Percentiles rank a stretch among this genome's conserved stretches.
Conservation (phyloP, 345 rosid genomes). For the Pistacia integerrima region DNA sequence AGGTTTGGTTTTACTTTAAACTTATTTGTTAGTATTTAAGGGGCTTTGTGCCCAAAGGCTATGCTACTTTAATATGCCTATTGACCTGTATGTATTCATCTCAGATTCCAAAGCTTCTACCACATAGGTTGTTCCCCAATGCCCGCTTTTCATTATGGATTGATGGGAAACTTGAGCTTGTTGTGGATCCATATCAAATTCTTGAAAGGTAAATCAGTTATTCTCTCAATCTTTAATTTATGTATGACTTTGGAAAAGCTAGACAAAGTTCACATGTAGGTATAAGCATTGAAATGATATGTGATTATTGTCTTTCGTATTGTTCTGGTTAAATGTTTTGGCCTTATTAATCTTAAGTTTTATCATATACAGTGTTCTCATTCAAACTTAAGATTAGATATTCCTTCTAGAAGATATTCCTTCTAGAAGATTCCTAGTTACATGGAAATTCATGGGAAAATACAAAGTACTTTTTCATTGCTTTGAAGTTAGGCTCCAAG, state of each 20-base stretch:
- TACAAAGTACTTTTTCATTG: too few relatives aligned
- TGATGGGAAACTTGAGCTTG: slow-evolving; percentile 97
- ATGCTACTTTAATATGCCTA: slow-evolving; percentile 14
- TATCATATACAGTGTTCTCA: not conserved
- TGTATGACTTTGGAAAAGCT: not conserved
- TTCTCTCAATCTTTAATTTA: slow-evolving; percentile 9
- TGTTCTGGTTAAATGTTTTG: not conserved
- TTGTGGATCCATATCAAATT: slow-evolving; percentile 92
- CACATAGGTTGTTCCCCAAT: slow-evolving; percentile 92
- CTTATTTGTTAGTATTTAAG: not conserved
- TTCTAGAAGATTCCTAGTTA: too few relatives aligned
- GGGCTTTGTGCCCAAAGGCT: not conserved
- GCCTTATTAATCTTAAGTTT: not conserved
- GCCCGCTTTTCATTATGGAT: slow-evolving; percentile 93
- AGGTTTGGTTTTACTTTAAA: slow-evolving; percentile 1
- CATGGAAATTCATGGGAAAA: too few relatives aligned
- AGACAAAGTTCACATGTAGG: not conserved
- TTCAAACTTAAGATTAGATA: too few relatives aligned
- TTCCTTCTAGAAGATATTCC: too few relatives aligned
- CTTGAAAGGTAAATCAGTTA: slow-evolving; percentile 71
- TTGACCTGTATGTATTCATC: slow-evolving; percentile 27
- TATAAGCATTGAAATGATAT: not conserved
- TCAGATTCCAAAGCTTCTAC: slow-evolving; percentile 77
- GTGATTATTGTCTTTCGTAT: slow-evolving; percentile 1
- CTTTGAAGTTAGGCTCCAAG: too few relatives aligned